Evolutionary conservation across 768 basidiomycete genomes (phyloP), one percentile per base, ranked within the genome.

Genomic region (Pleurotus pulmonarius): DNA sequence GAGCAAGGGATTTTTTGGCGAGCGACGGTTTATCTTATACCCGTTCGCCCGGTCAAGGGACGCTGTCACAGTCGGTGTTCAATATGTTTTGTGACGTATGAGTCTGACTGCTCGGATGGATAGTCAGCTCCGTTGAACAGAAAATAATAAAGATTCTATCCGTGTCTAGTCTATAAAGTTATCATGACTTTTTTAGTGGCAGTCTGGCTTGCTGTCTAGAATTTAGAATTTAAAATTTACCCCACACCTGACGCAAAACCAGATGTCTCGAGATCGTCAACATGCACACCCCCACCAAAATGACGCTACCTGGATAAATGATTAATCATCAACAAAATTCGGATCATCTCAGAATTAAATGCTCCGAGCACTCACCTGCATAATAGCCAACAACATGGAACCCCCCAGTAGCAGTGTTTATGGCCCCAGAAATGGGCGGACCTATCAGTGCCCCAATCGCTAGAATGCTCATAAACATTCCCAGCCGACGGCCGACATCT

Each of bases 391-490:
- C 77, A 4, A 62, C 67, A 18, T 67, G 63, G 63, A 76, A 86
- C 0, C 76, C 72, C 13, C 73, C 73, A 5, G 83, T 78, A 0
- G 74, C 67, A 0, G 63, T 60, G 57, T 77, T 72, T 58, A 87
- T 83, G 2, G 79, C 81, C 1, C 86, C 84, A 3, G 83, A 83
- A 61, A 87, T 83, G 0, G 85, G 86, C 6, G 83, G 83, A 0
- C 86, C 86, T 2, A 73, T 73, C 5, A 86, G 68, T 0, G 83
- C 79, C 7, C 85, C 85, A 18, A 84, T 41, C 0, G 84, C 78
- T 12, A 77, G 58, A 56, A 83, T 71, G 18, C 76, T 78, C 64
- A 85, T 67, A 47, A 77, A 76, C 69, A 85, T 77, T 3, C 86
- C 85, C 2, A 76, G 70, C 24, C 85, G 75, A 22, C 81, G 73